Conservation (phyloP, 2,329 filamentous ascomycete species). For the Tolypocladium tundrense region DNA sequence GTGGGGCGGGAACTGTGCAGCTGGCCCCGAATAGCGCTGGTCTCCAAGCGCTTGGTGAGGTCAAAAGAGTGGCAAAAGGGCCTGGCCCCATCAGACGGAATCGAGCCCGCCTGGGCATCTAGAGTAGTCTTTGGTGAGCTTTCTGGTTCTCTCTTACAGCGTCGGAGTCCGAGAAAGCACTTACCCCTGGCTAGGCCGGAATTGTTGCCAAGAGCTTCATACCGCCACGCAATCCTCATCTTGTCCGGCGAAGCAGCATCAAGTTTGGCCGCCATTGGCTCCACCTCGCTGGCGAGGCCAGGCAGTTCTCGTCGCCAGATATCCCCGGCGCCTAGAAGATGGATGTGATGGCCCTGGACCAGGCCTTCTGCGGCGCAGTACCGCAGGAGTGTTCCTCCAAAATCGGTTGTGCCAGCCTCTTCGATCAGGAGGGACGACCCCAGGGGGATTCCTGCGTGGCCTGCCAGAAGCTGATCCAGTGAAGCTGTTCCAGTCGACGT, state of each 20-base stretch:
- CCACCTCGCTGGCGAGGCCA: constrained; percentile 43
- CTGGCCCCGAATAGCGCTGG: constrained; percentile 37
- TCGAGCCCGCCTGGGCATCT: constrained; percentile 8
- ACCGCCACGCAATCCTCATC: constrained; percentile 99
- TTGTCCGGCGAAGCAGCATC: constrained; percentile 47
- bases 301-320: constrained; percentile 78
- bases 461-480: constrained; percentile 74
- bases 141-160: background rate
- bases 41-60: constrained; percentile 52
- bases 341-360: constrained; percentile 79
- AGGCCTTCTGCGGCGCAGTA: constrained; percentile 93
- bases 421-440: constrained; percentile 74
- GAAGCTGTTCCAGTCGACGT: constrained; percentile 87
- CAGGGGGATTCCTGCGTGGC: constrained; percentile 74
- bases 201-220: constrained; percentile 67
- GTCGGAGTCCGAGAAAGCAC: background rate
- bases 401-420: constrained; percentile 90
- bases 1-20: constrained; percentile 40
- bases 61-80: constrained; percentile 66
- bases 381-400: constrained; percentile 69
- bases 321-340: constrained; percentile 72
- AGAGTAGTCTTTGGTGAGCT: constrained; percentile 1
- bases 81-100: constrained; percentile 6
- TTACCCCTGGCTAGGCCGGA: constrained; percentile 3
- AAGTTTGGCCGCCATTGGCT: constrained; percentile 28